Evolutionary conservation across 768 basidiomycete species (phyloP).

Genomic region (Leccinum variicolor): DNA sequence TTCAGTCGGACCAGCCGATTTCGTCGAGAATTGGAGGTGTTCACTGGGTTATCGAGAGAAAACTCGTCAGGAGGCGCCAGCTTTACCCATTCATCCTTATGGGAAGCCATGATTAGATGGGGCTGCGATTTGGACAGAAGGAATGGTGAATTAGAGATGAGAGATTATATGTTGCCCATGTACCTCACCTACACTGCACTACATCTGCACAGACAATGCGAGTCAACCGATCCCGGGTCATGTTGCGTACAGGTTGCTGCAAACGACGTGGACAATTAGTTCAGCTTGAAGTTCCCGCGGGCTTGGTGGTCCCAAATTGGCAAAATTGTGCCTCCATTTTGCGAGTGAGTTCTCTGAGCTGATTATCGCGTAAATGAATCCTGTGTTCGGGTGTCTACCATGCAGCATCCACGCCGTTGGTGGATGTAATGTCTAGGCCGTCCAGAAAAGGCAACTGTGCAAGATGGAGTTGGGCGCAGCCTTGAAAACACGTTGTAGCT

Average conservation of each 20-base stretch:
- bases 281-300: conserved; percentile 16
- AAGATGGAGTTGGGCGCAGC: conserved; percentile 20
- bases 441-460: conserved; percentile 27
- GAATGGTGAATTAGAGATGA: background rate
- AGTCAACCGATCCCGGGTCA: conserved; percentile 1
- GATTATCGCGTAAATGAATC: conserved; percentile 4
- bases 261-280: conserved; percentile 21
- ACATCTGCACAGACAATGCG: conserved; percentile 12
- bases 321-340: conserved; percentile 11
- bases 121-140: background rate
- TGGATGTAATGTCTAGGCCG: conserved; percentile 5
- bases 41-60: conserved; percentile 41
- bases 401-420: conserved; percentile 21
- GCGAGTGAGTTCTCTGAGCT: background rate
- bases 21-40: conserved; percentile 34
- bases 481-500: conserved; percentile 23
- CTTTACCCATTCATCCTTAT: conserved; percentile 28
- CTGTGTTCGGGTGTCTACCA: conserved; percentile 18
- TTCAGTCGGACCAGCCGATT: conserved; percentile 43
- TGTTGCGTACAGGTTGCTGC: conserved; percentile 8
- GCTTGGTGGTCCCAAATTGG: conserved; percentile 1
- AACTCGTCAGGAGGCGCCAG: conserved; percentile 31
- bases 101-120: conserved; percentile 18
- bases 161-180: conserved; percentile 20
- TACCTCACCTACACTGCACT: conserved; percentile 25